Evolutionary conservation across 1,284 basidiomycete species (phyloP).

Genomic region (Sporisorium reilianum): DNA sequence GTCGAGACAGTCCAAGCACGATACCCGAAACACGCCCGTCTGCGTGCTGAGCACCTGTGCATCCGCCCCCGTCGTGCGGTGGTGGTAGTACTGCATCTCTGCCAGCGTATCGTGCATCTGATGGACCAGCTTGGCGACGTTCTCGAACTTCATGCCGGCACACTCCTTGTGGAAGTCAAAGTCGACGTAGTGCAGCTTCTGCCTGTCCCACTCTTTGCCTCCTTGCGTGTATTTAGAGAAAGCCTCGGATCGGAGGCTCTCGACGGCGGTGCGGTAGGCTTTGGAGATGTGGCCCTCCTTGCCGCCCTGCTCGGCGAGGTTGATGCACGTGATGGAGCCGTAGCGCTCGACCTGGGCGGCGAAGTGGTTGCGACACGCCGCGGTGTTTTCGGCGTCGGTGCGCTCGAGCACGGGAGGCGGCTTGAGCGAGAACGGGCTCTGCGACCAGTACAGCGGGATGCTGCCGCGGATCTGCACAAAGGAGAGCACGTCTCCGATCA

Average conservation of each 20-base stretch:
- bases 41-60: conserved; percentile 72
- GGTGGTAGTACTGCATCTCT: conserved; percentile 73
- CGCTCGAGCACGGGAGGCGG: conserved; percentile 95
- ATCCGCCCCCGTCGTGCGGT: conserved; percentile 69
- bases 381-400: conserved; percentile 81
- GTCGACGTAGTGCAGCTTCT: conserved; percentile 94
- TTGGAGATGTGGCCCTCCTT: conserved; percentile 85
- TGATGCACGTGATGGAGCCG: conserved; percentile 70
- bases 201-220: conserved; percentile 81
- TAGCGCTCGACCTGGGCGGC: conserved; percentile 75
- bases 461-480: conserved; percentile 94
- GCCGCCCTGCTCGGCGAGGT: conserved; percentile 89
- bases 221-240: conserved; percentile 76
- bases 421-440: conserved; percentile 80
- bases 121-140: conserved; percentile 74
- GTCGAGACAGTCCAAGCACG: conserved; percentile 95
- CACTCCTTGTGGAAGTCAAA: conserved; percentile 95
- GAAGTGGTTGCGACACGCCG: conserved; percentile 59
- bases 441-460: conserved; percentile 90
- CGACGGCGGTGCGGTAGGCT: conserved; percentile 80
- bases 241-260: conserved; percentile 78
- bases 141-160: conserved; percentile 77
- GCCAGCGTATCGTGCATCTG: conserved; percentile 80
- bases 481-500: conserved; percentile 83
- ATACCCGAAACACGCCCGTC: conserved; percentile 89